Percentiles rank a stretch among this genome's conserved stretches.
These are phyloP conservation scores for Chondrostereum purpureum DNA, from an alignment of 1,284 basidiomycete species.

Conservation along the genomic window DNA sequence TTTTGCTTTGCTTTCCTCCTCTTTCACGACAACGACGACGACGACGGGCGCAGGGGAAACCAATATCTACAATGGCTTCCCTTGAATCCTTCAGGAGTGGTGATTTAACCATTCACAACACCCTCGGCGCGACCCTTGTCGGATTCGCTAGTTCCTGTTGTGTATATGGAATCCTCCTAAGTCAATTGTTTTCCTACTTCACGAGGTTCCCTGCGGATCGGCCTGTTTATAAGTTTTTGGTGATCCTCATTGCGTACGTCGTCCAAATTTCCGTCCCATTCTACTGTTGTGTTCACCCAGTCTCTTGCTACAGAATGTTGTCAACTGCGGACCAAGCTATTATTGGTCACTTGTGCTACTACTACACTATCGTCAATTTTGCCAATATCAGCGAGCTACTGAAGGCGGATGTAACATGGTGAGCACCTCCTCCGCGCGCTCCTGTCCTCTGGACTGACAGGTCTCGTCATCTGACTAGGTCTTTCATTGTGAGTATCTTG, in stretches of 20 bases:
- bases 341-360: constrained; percentile 52
- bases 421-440: not conserved
- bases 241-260: constrained; percentile 38
- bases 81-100: not conserved
- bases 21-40: too few relatives aligned
- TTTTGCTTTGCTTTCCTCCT: too few relatives aligned
- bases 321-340: constrained; percentile 48
- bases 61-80: constrained; percentile 6
- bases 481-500: constrained; percentile 2
- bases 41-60: too few relatives aligned
- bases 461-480: not conserved
- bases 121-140: constrained; percentile 51
- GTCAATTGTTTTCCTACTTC: constrained; percentile 50
- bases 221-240: constrained; percentile 45
- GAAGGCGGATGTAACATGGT: constrained; percentile 1
- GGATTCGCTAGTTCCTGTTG: constrained; percentile 52
- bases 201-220: constrained; percentile 48
- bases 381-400: constrained; percentile 12
- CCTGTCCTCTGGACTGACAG: constrained; percentile 16
- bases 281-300: constrained; percentile 3
- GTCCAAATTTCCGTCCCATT: constrained; percentile 2
- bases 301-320: constrained; percentile 31
- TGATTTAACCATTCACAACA: constrained; percentile 33
- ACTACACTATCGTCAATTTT: constrained; percentile 48
- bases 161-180: constrained; percentile 41